These are phyloP conservation scores for Cenchrus americanus DNA, from an alignment of 176 grass and related monocot species.

Conservation along the genomic window DNA sequence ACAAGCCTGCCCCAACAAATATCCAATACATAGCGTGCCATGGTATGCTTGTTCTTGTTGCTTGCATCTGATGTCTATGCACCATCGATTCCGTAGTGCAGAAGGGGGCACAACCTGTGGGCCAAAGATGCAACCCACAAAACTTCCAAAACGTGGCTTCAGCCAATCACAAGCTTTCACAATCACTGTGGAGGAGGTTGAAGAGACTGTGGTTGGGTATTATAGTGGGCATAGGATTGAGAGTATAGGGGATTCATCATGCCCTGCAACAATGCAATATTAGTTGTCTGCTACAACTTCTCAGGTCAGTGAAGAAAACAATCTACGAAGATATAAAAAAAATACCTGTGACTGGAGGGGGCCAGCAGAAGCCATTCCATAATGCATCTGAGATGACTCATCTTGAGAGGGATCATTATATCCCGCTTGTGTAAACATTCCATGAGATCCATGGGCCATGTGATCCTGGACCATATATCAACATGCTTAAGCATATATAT, in stretches of 20 bases:
- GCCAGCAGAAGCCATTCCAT: conserved; percentile 59
- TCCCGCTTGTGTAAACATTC: conserved; percentile 89
- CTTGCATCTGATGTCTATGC: conserved; percentile 46
- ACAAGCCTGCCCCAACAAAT: conserved; percentile 44
- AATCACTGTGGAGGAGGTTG: conserved; percentile 82
- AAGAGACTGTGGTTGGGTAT: conserved; percentile 87
- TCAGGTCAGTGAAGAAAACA: not conserved
- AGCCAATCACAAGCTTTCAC: conserved; percentile 50
- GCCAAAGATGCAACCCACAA: conserved; percentile 66
- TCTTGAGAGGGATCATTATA: conserved; percentile 91
- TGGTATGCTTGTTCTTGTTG: conserved; percentile 43
- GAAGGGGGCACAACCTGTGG: conserved; percentile 63
- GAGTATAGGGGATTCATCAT: conserved; percentile 91
- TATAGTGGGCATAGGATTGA: conserved; percentile 87
- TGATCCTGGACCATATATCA: conserved; percentile 77
- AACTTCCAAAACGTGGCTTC: conserved; percentile 61
- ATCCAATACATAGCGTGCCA: conserved; percentile 43
- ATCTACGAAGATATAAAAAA: conserved; percentile 12
- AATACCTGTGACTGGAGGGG: conserved; percentile 94
- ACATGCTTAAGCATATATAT: conserved; percentile 24
- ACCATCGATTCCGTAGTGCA: conserved; percentile 39
- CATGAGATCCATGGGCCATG: conserved; percentile 89
- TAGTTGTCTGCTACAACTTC: not conserved
- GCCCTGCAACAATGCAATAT: conserved; percentile 53
- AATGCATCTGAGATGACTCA: conserved; percentile 89